phyloP scores from a whole-genome alignment of 805 yeast genomes.

The Alloascoidea africana region DNA sequence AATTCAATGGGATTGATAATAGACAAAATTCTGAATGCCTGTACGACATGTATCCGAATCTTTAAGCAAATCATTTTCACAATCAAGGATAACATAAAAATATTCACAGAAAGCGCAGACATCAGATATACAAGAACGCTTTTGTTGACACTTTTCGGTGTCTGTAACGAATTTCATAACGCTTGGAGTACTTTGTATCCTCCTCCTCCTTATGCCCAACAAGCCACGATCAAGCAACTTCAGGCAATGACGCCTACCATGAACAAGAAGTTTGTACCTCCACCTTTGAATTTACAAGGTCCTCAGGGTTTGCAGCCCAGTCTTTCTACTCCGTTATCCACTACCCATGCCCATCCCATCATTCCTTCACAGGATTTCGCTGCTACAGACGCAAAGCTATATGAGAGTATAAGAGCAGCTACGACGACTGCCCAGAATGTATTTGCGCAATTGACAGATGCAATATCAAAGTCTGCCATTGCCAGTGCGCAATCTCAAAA shows the following conservation, averaged over 20 bases:
- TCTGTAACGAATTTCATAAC: conserved; percentile 52
- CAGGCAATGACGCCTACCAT: conserved; percentile 7
- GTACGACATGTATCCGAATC: conserved; percentile 23
- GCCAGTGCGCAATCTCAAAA: conserved; percentile 17
- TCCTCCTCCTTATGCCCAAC: conserved; percentile 7
- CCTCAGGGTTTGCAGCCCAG: too few species aligned
- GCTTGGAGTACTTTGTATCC: conserved; percentile 36
- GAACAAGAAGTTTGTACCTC: conserved; percentile 6
- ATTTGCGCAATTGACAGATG: conserved; percentile 49
- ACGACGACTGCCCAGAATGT: conserved; percentile 63
- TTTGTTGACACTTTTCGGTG: conserved; percentile 42
- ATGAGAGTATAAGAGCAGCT: conserved; percentile 47
- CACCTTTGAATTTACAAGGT: too few species aligned
- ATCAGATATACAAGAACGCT: conserved; percentile 51
- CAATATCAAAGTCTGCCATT: conserved; percentile 17
- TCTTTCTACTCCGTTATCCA: conserved; percentile 3
- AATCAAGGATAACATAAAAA: conserved; percentile 29
- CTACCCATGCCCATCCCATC: conserved; percentile 4
- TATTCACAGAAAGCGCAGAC: conserved; percentile 42
- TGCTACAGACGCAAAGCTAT: conserved; percentile 53
- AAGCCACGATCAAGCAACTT: conserved; percentile 3
- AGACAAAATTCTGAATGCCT: conserved; percentile 17
- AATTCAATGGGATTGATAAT: background rate
- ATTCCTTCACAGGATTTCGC: conserved; percentile 18
- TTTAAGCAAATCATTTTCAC: conserved; percentile 36